These are phyloP conservation scores for Microthyrium microscopicum DNA, from an alignment of 2,329 filamentous ascomycete species.

Conservation along the genomic window DNA sequence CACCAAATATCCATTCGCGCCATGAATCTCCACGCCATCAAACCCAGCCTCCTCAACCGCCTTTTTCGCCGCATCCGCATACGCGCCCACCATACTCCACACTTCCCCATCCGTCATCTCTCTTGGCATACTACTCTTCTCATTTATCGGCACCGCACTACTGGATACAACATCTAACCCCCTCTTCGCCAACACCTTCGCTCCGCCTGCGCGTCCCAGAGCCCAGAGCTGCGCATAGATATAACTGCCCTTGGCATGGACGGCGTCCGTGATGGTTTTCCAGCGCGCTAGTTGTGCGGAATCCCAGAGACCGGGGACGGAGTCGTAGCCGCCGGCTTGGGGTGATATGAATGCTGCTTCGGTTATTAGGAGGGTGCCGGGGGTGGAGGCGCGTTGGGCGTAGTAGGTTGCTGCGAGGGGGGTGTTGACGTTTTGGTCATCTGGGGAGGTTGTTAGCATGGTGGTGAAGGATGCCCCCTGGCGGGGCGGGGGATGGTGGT, in stretches of 20 bases:
- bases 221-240: constrained; percentile 32
- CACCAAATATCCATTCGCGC: constrained; percentile 25
- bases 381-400: constrained; percentile 32
- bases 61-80: constrained; percentile 24
- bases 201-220: constrained; percentile 30
- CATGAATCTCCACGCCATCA: constrained; percentile 35
- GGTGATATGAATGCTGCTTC: constrained; percentile 24
- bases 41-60: constrained; percentile 38
- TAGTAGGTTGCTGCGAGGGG: constrained; percentile 18
- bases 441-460: constrained; percentile 30
- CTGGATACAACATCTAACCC: constrained; percentile 13
- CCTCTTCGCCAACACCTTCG: constrained; percentile 13
- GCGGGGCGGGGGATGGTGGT: too few species aligned
- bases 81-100: constrained; percentile 23
- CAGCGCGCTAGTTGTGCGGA: constrained; percentile 30
- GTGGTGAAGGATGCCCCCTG: too few species aligned
- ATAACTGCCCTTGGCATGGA: constrained; percentile 33
- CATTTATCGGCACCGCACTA: constrained; percentile 12
- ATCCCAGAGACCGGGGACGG: constrained; percentile 17
- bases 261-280: constrained; percentile 33
- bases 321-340: constrained; percentile 15
- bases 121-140: constrained; percentile 15
- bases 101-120: constrained; percentile 16
- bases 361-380: constrained; percentile 40
- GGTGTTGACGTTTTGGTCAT: constrained; percentile 27